Evolutionary conservation across 441 rosid species (phyloP), one percentile per base, ranked within the genome.

Genomic region (Adansonia grandidieri): DNA sequence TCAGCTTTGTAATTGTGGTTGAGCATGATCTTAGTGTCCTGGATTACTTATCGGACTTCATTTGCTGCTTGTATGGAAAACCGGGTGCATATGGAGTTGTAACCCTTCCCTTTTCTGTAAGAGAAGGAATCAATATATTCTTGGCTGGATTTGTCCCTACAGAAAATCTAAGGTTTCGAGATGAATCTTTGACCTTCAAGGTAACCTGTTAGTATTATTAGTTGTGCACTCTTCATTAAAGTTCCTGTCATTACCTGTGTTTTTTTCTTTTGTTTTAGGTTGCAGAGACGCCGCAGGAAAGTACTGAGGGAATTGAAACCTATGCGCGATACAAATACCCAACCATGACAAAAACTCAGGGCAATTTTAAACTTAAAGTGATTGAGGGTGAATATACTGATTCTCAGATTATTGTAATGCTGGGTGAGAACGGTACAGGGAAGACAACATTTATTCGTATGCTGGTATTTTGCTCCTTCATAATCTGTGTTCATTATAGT

Each of bases 101-200:
- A 37, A 37, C 40, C 77, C 95, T 96, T 75, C 99, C 99, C 69
- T 96, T 96, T 83, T 93, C 99, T 65, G 99, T 96, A 15, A 90
- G 98, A 82, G 98, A 96, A 86, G 98, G 99, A 71, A 96, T 96
- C 65, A 96, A 96, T 82, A 90, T 96, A 57, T 96, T 96, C 88
- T 86, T 96, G 85, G 96, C 97, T 82, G 98, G 99, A 47, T 92
- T 90, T 90, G 98, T 93, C 37, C 99, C 99, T 42, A 96, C 98
- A 1, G 97, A 96, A 82, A 96, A 96, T 75, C 86, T 96, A 62
- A 90, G 98, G 66, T 95, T 95, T 53, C 89, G 98, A 51, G 97
- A 93, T 60, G 98, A 93, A 82, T 93, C 99, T 42, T 83, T 95
- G 69, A 92, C 94, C 68, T 95, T 93, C 86, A 95, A 89, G 98